Evolutionary conservation across 176 grass and related monocot genomes (phyloP), one percentile per base, ranked within the genome.

Genomic region (Calamus simplicifolius): DNA sequence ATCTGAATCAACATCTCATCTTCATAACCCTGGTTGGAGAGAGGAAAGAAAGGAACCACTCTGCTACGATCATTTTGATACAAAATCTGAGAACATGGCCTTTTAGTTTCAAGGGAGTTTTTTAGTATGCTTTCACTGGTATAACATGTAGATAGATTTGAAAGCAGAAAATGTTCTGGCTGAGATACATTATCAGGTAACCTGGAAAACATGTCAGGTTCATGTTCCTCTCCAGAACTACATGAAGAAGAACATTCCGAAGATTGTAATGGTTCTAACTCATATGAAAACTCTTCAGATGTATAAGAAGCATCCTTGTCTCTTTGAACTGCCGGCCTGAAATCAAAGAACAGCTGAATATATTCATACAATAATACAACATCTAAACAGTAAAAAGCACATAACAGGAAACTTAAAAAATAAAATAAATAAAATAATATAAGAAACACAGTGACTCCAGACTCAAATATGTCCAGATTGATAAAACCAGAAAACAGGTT

Each of bases 211-310:
- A 59, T 58, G 49, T 77, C 73, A 72, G 63, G 16, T 58, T 82
- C 75, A 63, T 50, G 67, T 77, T 88, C 87, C 5, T 88, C 87
- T 70, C 72, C 53, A 69, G 87, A 97, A 73, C 79, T 72, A 85
- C 64, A 79, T 56, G 73, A 81, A 56, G 75, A 95, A 63, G 89
- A 95, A 60, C 68, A 80, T 29, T 79, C 88, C 27, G 81, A 91
- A 65, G 69, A 79, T 74, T 85, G 67, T 43, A 75, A 68, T 27
- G 57, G 58, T 75, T 97, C 75, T 19, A 64, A 64, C 59, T 68
- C 77, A 67, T 77, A 68, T 74, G 80, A 85, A 75, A 62, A 91
- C 68, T 88, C 79, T 58, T 85, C 71, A 52, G 87, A 91, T 64
- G 69, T 72, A 54, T 54, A 81, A 77, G 64, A 77, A 64, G 61